Base-by-base conservation (phyloP, 2,329 filamentous ascomycete genomes). In the Fusarium nematophilum region DNA sequence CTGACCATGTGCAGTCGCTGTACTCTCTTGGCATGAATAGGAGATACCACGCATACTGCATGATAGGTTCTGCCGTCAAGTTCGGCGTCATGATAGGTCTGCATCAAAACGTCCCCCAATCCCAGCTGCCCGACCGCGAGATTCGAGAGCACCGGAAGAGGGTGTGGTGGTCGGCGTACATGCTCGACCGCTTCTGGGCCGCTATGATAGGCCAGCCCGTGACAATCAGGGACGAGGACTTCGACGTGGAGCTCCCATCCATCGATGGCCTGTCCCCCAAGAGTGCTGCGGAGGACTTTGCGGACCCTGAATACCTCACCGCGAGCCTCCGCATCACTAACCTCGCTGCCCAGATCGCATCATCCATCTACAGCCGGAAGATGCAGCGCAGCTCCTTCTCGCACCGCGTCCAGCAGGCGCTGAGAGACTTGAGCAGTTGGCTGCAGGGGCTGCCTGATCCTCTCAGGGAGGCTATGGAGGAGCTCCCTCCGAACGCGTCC, bases 171-270 rank as follows among this genome's bases (percentile, higher is more conserved):
- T 76, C 76, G 3, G 69, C 76, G 0, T 79, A 78, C 52, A 73
- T 67, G 6, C 66, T 78, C 15, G 77, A 79, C 58, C 75, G 79
- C 10, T 76, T 81, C 68, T 79, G 75, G 73, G 76, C 76, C 4
- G 76, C 78, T 0, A 81, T 79, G 48, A 72, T 81, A 55, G 78
- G 79, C 3, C 73, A 80, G n/a, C 78, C 79, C 0, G 73, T 77
- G 13, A 76, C 78, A 36, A 76, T 83, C 4, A 72, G 75, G 14
- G 80, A 82, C 53, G 73, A 78, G 27, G 79, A 81, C 21, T 80
- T 81, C 9, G 69, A 75, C 17, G 74, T 78, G 8, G 75, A 77
- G n/a, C 60, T 76, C 2, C 78, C 78, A 0, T 75, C 75, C 1
- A 29, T 42, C 0, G 68, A 72, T 3, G 66, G 40, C 1, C n/a